Conservation (phyloP, 1,139 yeast species). For the Hanseniaspora gamundiae region DNA sequence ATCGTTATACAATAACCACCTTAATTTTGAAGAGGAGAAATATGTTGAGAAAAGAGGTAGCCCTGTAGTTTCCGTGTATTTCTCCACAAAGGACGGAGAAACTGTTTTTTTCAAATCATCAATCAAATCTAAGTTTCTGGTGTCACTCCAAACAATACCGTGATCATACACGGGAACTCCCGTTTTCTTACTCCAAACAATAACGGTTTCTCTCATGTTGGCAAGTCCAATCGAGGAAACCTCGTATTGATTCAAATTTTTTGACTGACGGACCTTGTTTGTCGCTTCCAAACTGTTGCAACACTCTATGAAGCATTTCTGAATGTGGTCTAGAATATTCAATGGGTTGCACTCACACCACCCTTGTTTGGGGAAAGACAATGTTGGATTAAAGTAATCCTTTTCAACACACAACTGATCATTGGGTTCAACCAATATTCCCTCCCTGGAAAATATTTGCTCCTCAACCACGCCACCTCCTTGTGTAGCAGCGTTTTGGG, state of each 20-base stretch:
- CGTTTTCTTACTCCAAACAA: constrained; percentile 77
- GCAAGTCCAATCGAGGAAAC: constrained; percentile 71
- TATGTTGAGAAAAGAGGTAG: constrained; percentile 75
- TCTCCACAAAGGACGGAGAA: constrained; percentile 46
- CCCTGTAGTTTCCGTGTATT: constrained; percentile 60
- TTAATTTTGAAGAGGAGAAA: constrained; percentile 81
- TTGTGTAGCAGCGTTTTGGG: constrained; percentile 13
- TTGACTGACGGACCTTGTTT: constrained; percentile 37
- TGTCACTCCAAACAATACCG: constrained; percentile 95
- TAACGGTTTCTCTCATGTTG: constrained; percentile 91
- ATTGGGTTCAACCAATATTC: constrained; percentile 49
- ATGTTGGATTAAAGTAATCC: constrained; percentile 48
- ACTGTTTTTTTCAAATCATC: constrained; percentile 47
- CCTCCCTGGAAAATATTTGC: constrained; percentile 55
- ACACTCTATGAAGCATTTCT: constrained; percentile 60
- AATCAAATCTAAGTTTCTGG: constrained; percentile 70
- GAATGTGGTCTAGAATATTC: constrained; percentile 73
- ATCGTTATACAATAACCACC: constrained; percentile 82
- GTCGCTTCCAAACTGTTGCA: constrained; percentile 44
- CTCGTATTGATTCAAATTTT: constrained; percentile 38
- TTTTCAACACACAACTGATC: constrained; percentile 55
- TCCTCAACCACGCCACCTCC: constrained; percentile 3
- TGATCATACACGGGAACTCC: constrained; percentile 68
- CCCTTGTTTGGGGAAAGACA: constrained; percentile 66
- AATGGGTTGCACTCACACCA: constrained; percentile 95